Base-by-base conservation (phyloP, 768 basidiomycete species). In the Fibroporia radiculosa region DNA sequence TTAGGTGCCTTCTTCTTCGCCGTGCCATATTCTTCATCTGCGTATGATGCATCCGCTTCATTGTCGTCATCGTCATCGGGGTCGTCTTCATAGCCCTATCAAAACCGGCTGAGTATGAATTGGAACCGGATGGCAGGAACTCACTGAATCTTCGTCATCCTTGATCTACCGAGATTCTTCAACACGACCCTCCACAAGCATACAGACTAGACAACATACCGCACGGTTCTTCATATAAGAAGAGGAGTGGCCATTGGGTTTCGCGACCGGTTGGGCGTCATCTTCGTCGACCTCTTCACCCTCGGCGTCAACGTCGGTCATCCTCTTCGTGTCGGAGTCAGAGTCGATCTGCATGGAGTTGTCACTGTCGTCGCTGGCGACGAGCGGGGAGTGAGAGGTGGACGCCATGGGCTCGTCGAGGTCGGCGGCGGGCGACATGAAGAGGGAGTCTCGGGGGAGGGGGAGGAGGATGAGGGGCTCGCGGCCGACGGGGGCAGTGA, bases 31-130 rank as follows among this genome's bases (percentile, higher is more conserved):
- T 83, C 80, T 56, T 83, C 80, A 57, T 86, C 84, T 37, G 76
- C 85, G 58, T 87, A 89, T 41, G 84, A 83, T 50, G 74, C 82
- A 57, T 89, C 85, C 47, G 80, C 82, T 16, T 82, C 82, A 16
- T 80, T 74, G 34, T 69, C 68, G 10, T 69, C 73, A 1, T 77
- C 70, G 4, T 78, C 78, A 42, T 81, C 75, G 36, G 73, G 67
- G 12, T 69, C 67, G 49, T 66, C 72, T 34, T 79, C 80, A 50
- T 84, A 82, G 24, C 72, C 82, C 63, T 78, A 72, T 63, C 49
- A 69, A 44, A 10, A n/a, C 8, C 7, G 24, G 28, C 12, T 35
- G 33, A 34, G 42, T 31, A 44, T 32, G 29, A 44, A 34, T 57
- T 42, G 44, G 48, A 49, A 49, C 51, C 39, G 45, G 32, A 33